Conservation (phyloP, 495 filamentous ascomycete species). For the Penicillium cataractarum region DNA sequence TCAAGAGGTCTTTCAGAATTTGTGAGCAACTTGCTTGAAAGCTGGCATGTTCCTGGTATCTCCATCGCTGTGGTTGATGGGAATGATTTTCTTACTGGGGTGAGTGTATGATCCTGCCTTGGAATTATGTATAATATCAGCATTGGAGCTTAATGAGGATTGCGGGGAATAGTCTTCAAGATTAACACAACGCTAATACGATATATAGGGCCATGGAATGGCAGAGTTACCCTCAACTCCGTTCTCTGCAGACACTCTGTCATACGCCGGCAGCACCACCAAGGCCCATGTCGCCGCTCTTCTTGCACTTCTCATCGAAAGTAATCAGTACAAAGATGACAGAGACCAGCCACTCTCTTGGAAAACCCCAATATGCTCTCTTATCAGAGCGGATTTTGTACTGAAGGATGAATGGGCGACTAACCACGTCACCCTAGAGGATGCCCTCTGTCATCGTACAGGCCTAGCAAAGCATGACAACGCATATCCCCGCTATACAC, state of each 20-base stretch:
- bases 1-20: background rate
- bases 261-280: conserved; percentile 52
- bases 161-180: too few relatives aligned
- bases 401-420: conserved; percentile 44
- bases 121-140: background rate
- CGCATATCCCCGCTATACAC: conserved; percentile 12
- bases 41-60: conserved; percentile 53
- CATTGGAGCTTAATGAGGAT: too few relatives aligned
- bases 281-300: conserved; percentile 58
- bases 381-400: conserved; percentile 56
- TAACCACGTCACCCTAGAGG: conserved; percentile 52
- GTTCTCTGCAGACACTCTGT: conserved; percentile 44
- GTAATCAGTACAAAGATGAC: conserved; percentile 16
- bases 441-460: conserved; percentile 54
- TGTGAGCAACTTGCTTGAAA: background rate
- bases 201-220: conserved; percentile 53
- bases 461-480: conserved; percentile 51
- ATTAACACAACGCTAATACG: background rate
- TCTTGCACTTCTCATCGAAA: conserved; percentile 45
- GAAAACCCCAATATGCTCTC: conserved; percentile 49
- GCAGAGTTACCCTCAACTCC: conserved; percentile 38
- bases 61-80: conserved; percentile 54
- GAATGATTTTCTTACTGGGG: conserved; percentile 23
- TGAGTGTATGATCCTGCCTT: conserved; percentile 1
- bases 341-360: conserved; percentile 40